Evolutionary conservation across 495 filamentous ascomycete genomes (phyloP), one percentile per base, ranked within the genome.

Genomic region (Penicillium psychrofluorescens): DNA sequence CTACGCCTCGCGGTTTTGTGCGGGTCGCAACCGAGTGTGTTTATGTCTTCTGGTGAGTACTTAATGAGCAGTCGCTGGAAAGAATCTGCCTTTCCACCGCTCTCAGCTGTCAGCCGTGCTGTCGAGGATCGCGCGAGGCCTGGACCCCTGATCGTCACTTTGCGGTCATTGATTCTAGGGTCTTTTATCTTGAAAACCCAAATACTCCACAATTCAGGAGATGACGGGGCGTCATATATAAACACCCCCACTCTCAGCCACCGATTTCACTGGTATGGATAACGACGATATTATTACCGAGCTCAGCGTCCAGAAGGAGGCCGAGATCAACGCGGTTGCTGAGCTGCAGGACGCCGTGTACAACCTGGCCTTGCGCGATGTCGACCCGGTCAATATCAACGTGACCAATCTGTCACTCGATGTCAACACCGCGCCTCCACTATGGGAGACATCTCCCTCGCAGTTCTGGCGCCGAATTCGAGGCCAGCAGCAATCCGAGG

Each of bases 311-410:
- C 38, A 48, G 13, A 59, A 57, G 30, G 46, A 47, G 1, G 7
- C 42, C 2, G 29, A 4, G 0, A 38, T 50, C 12, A 27, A 52
- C 12, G 29, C 45, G 8, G 4, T 22, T 22, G 22, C 22, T 22
- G 41, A 28, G n/a, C 40, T 46, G 29, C 41, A 41, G 28, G 45
- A 54, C 40, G 38, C 38, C 11, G 41, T 42, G 2, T 55, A 56
- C 41, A 61, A 61, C 15, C 53, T 85, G 10, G 79, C 80, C 0
- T 71, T 86, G 33, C 75, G 77, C 6, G 71, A 71, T 12, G 82
- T 86, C 40, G 68, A 77, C 31, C 63, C 76, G 11, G 80, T 85
- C 27, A 62, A 79, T 44, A 70, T 85, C 16, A 61, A 62, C 12
- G 73, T 84, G 29, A 67, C 66, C 12, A 61, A 76, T 45, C 59